phyloP scores from a whole-genome alignment of 1,284 basidiomycete species.

The Moesziomyces antarcticus region DNA sequence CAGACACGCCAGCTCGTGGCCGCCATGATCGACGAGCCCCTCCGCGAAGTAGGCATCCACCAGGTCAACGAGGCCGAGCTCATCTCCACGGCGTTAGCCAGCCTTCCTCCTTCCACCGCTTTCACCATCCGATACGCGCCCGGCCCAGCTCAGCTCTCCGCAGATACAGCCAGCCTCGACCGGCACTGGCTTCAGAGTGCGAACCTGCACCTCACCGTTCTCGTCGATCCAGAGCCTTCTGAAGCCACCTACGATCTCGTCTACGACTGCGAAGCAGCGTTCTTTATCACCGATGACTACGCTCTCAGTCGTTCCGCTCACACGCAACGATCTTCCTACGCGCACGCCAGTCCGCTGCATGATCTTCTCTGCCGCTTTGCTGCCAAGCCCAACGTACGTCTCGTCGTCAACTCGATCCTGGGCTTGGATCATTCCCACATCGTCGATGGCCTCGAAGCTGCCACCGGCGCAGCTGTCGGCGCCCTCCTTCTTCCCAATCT shows the following conservation, averaged over 20 bases:
- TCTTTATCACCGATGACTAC: conserved; percentile 46
- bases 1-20: conserved; percentile 29
- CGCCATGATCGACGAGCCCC: conserved; percentile 49
- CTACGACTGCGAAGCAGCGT: conserved; percentile 46
- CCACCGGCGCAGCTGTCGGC: conserved; percentile 16
- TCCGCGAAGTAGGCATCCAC: conserved; percentile 26
- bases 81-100: conserved; percentile 7
- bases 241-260: conserved; percentile 32
- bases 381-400: conserved; percentile 40
- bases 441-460: conserved; percentile 26
- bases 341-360: conserved; percentile 13
- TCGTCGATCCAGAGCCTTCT: conserved; percentile 25
- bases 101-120: conserved; percentile 4
- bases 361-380: conserved; percentile 42
- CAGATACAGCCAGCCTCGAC: conserved; percentile 11
- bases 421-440: conserved; percentile 9
- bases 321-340: conserved; percentile 9
- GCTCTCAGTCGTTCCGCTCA: conserved; percentile 32
- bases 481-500: conserved; percentile 22
- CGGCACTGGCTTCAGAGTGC: conserved; percentile 52
- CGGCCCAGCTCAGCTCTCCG: conserved; percentile 10
- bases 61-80: conserved; percentile 12
- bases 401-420: conserved; percentile 47
- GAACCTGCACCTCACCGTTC: conserved; percentile 26
- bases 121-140: conserved; percentile 32